Conservation (phyloP, 2,329 filamentous ascomycete species). For the Metarhizium sp. region DNA sequence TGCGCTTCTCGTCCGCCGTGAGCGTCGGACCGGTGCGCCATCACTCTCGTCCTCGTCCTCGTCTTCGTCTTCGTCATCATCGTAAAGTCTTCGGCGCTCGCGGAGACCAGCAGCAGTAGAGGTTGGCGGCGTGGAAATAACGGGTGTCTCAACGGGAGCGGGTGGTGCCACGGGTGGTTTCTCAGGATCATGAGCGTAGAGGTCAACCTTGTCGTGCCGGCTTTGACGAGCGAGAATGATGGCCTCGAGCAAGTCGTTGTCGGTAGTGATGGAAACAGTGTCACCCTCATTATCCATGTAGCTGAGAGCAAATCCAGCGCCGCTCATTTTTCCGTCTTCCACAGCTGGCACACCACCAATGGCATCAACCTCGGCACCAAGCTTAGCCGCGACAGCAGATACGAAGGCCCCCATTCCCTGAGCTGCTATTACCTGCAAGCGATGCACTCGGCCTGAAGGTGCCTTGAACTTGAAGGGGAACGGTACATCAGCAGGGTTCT, state of each 20-base stretch:
- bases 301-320: slow-evolving; percentile 79
- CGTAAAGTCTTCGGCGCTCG: slow-evolving; percentile 36
- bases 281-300: slow-evolving; percentile 97
- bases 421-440: slow-evolving; percentile 73
- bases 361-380: slow-evolving; percentile 71
- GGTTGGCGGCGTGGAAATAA: slow-evolving; percentile 35
- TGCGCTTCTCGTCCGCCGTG: slow-evolving; percentile 27
- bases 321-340: slow-evolving; percentile 68
- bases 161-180: slow-evolving; percentile 69
- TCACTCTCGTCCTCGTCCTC: slow-evolving; percentile 45
- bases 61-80: slow-evolving; percentile 44
- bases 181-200: slow-evolving; percentile 91
- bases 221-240: slow-evolving; percentile 72
- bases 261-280: slow-evolving; percentile 91
- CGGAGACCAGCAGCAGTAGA: slow-evolving; percentile 38
- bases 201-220: slow-evolving; percentile 83
- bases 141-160: slow-evolving; percentile 35
- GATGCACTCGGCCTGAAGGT: slow-evolving; percentile 86
- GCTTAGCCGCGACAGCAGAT: slow-evolving; percentile 67
- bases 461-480: slow-evolving; percentile 99
- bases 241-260: slow-evolving; percentile 85
- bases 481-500: slow-evolving; percentile 59
- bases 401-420: slow-evolving; percentile 77
- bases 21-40: slow-evolving; percentile 32
- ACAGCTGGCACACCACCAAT: slow-evolving; percentile 74